A percentile compares a stretch with the other conserved stretches of the same genome.
phyloP scores from a whole-genome alignment of 2,329 filamentous ascomycete species.

The Hirsutella rhossiliensis region DNA sequence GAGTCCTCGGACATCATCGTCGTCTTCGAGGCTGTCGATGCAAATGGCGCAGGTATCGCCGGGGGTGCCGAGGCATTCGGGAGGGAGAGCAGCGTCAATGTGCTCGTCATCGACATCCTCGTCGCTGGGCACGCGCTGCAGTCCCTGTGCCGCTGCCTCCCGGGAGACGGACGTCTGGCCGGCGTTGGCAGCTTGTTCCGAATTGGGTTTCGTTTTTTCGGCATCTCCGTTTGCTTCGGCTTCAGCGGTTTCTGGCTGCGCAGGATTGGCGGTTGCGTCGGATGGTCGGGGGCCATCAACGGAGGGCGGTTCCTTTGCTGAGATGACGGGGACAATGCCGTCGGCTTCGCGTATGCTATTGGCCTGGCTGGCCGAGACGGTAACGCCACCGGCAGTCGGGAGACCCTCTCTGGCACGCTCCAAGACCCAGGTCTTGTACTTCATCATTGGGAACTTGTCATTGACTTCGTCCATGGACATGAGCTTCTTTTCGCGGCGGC shows the following conservation, averaged over 20 bases:
- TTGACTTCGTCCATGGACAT: slow-evolving; percentile 99
- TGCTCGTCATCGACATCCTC: slow-evolving; percentile 65
- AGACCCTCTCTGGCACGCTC: slow-evolving; percentile 73
- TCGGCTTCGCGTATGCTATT: slow-evolving; percentile 60
- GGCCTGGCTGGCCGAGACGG: slow-evolving; percentile 58
- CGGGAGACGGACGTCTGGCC: slow-evolving; percentile 13
- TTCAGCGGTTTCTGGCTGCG: slow-evolving; percentile 6
- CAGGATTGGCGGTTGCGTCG: slow-evolving; percentile 9
- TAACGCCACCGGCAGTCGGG: slow-evolving; percentile 73
- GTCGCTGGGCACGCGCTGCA: slow-evolving; percentile 32
- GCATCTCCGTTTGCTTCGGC: slow-evolving; percentile 7
- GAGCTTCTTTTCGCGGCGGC: slow-evolving; percentile 90
- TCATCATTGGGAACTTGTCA: slow-evolving; percentile 86
- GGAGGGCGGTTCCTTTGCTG: slow-evolving; percentile 32
- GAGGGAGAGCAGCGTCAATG: slow-evolving; percentile 69
- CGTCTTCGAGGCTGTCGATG: slow-evolving; percentile 84
- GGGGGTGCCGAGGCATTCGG: slow-evolving; percentile 67
- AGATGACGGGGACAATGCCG: slow-evolving; percentile 34
- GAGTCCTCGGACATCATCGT: slow-evolving; percentile 87
- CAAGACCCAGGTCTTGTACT: slow-evolving; percentile 93
- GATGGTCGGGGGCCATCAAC: slow-evolving; percentile 21
- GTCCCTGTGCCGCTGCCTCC: slow-evolving; percentile 11
- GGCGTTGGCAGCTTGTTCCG: slow-evolving; percentile 7
- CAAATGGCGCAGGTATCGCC: slow-evolving; percentile 96
- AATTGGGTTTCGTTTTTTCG: slow-evolving; percentile 4